These are phyloP conservation scores for Discostella pseudostelligera DNA, from an alignment of 108 stramenopile species.

Conservation along the genomic window DNA sequence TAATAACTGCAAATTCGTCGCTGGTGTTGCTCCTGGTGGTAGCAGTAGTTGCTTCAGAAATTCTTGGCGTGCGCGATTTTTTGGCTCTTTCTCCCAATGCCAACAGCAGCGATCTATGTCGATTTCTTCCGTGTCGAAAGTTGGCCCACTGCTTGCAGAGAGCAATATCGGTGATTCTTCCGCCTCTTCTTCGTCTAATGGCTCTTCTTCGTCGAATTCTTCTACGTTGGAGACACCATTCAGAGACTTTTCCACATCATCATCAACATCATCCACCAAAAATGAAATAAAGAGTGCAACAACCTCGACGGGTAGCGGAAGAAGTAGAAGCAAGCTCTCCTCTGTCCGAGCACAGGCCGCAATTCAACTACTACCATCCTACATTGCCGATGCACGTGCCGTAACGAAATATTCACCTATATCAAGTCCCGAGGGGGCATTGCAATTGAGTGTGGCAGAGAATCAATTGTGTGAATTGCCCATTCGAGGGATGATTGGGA, in stretches of 20 bases:
- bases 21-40: too few relatives aligned
- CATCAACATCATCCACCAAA: background rate
- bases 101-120: too few relatives aligned
- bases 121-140: too few relatives aligned
- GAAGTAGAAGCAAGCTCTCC: slow-evolving; percentile 9
- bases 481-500: slow-evolving; percentile 4
- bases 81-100: too few relatives aligned
- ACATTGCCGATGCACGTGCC: slow-evolving; percentile 72
- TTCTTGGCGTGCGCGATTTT: too few relatives aligned
- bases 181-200: too few relatives aligned
- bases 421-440: slow-evolving; percentile 58
- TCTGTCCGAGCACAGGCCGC: slow-evolving; percentile 52
- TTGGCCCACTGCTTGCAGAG: too few relatives aligned
- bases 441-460: slow-evolving; percentile 82
- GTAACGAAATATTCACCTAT: slow-evolving; percentile 52
- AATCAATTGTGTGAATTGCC: slow-evolving; percentile 69
- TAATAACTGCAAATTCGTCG: too few relatives aligned
- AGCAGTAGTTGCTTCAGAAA: too few relatives aligned
- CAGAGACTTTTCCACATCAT: background rate
- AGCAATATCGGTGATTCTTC: too few relatives aligned
- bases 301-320: background rate
- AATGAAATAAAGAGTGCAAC: background rate
- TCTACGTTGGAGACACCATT: too few relatives aligned
- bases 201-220: too few relatives aligned
- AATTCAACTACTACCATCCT: slow-evolving; percentile 59